Conservation (phyloP, 768 basidiomycete genomes). For the Pulveroboletus sp. region DNA sequence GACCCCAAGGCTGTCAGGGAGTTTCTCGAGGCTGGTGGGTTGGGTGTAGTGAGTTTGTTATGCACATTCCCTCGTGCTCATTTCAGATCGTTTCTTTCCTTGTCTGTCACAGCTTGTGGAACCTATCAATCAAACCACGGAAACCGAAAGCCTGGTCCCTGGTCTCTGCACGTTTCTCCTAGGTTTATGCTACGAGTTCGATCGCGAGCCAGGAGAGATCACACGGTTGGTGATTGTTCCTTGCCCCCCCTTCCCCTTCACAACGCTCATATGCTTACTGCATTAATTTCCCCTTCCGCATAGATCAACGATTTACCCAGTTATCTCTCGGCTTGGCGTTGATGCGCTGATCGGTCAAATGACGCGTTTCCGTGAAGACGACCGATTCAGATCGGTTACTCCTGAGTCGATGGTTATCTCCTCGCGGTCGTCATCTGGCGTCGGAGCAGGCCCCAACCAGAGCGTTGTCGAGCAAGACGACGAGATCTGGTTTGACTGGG, state of each 20-base stretch:
- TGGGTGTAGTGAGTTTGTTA: slow-evolving; percentile 71
- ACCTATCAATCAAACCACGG: slow-evolving; percentile 86
- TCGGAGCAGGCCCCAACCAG: background rate
- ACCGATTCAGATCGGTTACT: slow-evolving; percentile 84
- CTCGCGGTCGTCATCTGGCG: slow-evolving; percentile 32
- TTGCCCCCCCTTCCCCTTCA: background rate
- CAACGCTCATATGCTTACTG: background rate
- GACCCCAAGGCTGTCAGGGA: slow-evolving; percentile 83
- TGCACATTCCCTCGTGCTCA: background rate
- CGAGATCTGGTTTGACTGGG: slow-evolving; percentile 98
- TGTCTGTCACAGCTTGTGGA: slow-evolving; percentile 69
- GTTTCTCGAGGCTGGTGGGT: slow-evolving; percentile 84
- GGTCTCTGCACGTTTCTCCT: slow-evolving; percentile 89
- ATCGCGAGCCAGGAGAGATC: slow-evolving; percentile 91
- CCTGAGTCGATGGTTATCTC: slow-evolving; percentile 76
- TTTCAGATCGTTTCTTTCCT: no score
- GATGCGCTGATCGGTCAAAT: slow-evolving; percentile 87
- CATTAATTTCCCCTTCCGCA: background rate
- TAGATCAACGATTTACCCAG: slow-evolving; percentile 83
- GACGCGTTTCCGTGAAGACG: slow-evolving; percentile 84
- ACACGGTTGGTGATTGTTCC: slow-evolving; percentile 71
- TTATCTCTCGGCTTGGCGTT: slow-evolving; percentile 84
- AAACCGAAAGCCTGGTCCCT: slow-evolving; percentile 81
- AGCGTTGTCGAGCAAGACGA: slow-evolving; percentile 51
- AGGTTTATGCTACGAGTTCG: slow-evolving; percentile 94